These are phyloP conservation scores for Pichia sorboxylosa DNA, from an alignment of 1,139 yeast genomes.

Conservation along the genomic window DNA sequence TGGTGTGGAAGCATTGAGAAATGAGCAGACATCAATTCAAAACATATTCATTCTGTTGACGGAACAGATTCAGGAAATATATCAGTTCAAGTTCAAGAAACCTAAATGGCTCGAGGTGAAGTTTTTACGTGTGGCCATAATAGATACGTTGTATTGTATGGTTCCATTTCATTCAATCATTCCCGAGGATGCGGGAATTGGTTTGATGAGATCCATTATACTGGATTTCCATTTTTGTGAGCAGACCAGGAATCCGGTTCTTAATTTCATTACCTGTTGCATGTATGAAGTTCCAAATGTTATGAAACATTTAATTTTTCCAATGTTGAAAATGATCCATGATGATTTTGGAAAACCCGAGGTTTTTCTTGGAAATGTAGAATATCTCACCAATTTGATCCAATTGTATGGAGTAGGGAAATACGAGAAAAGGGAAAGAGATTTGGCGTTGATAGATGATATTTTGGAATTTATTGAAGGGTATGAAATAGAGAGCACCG, in stretches of 20 bases:
- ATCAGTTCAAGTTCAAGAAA: conserved; percentile 34
- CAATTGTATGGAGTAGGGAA: background rate
- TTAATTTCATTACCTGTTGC: conserved; percentile 8
- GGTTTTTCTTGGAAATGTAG: conserved; percentile 2
- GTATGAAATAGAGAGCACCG: background rate
- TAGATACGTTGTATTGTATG: conserved; percentile 55
- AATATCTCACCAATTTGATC: conserved; percentile 2
- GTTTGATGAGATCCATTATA: conserved; percentile 4
- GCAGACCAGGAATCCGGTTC: conserved; percentile 2
- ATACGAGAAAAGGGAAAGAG: background rate
- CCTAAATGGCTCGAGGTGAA: conserved; percentile 40
- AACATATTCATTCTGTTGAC: conserved; percentile 40
- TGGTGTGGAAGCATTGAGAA: conserved; percentile 26
- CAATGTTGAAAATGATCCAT: conserved; percentile 6
- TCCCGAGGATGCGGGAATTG: conserved; percentile 21
- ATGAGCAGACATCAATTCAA: no score
- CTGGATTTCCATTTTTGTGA: conserved; percentile 10
- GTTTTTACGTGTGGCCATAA: conserved; percentile 57
- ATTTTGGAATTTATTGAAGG: background rate
- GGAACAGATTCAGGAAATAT: conserved; percentile 44
- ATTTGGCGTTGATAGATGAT: background rate
- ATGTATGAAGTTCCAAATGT: conserved; percentile 6
- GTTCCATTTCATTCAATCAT: conserved; percentile 55
- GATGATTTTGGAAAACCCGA: conserved; percentile 3
- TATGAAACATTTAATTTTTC: conserved; percentile 6